Percentiles rank a stretch among this genome's conserved stretches.
phyloP scores from a whole-genome alignment of 805 yeast species.

The Ogataea degrootiae region DNA sequence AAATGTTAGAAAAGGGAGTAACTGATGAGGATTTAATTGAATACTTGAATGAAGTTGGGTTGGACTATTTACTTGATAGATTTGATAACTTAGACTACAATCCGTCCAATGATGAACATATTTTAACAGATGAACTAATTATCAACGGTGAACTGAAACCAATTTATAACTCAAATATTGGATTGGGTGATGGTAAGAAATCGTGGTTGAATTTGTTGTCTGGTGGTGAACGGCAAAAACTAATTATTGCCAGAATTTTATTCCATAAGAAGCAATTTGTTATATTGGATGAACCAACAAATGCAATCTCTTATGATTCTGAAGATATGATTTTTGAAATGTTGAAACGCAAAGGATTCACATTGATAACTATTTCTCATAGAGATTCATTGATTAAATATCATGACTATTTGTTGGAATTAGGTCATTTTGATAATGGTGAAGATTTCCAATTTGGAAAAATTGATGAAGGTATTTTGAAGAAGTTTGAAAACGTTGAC shows the following conservation, averaged over 20 bases:
- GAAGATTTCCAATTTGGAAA: conserved; percentile 46
- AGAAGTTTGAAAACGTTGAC: conserved; percentile 57
- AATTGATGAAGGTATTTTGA: conserved; percentile 23
- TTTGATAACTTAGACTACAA: conserved; percentile 46
- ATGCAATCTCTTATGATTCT: conserved; percentile 85
- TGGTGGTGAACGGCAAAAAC: conserved; percentile 94
- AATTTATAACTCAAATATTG: conserved; percentile 24
- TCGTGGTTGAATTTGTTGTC: conserved; percentile 84
- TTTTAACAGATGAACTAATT: conserved; percentile 23
- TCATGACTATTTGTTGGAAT: conserved; percentile 68
- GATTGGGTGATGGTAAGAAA: conserved; percentile 26
- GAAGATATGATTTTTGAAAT: conserved; percentile 82
- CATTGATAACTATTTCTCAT: conserved; percentile 78
- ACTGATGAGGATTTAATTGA: conserved; percentile 66
- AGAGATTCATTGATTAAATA: conserved; percentile 80
- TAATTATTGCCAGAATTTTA: conserved; percentile 80
- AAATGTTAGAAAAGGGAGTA: conserved; percentile 67
- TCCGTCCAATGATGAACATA: conserved; percentile 16
- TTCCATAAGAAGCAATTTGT: conserved; percentile 79
- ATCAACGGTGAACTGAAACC: conserved; percentile 22
- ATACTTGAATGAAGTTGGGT: conserved; percentile 68
- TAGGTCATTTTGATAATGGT: conserved; percentile 42
- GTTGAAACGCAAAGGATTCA: conserved; percentile 62
- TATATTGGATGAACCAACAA: conserved; percentile 88
- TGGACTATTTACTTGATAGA: conserved; percentile 75